Base-by-base conservation (phyloP, 1,139 yeast species). In the Scheffersomyces insectosa region DNA sequence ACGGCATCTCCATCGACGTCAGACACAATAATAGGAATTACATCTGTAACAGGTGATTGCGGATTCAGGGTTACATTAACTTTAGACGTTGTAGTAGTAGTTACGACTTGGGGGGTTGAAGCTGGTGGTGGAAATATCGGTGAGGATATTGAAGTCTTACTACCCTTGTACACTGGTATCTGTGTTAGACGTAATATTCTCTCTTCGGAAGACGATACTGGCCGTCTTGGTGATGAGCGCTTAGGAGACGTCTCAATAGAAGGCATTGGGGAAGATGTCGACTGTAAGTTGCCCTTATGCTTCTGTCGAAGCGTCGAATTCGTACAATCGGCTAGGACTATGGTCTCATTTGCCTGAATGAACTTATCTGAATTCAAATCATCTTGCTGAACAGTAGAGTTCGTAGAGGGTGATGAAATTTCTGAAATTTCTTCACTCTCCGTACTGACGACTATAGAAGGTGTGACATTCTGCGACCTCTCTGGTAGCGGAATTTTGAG, bases 151-250 rank as follows among this genome's bases (percentile, higher is more conserved):
- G 6, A 20, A 5, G 25, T 3, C 8, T 20, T 20, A 20, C 6
- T 20, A 7, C 25, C 25, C 38, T 50, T 62, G 43, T 49, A 65
- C 8, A 55, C 54, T 9, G 72, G 73, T 11, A 68, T 68, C 41
- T 51, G 56, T 3, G 73, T 68, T 39, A 55, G 52, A 31, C 55
- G 57, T 39, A 66, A 54, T n/a, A 66, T 51, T 42, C 52, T 56
- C 37, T 57, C 58, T 47, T 66, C 71, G n/a, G 62, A 57, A 1
- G 67, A 60, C 3, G 71, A 62, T 42, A 62, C 49, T 3, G 63
- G 62, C 33, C 70, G 49, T 39, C 67, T 50, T 7, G 68, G 60
- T 3, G 60, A 46, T 12, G 40, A 37, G 37, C 41, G 45, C n/a
- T 38, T 41, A 2, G 52, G 42, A 3, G 51, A 45, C 13, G 8